Conservation (phyloP, 2,329 filamentous ascomycete genomes). For the Colletotrichum orchidophilum region DNA sequence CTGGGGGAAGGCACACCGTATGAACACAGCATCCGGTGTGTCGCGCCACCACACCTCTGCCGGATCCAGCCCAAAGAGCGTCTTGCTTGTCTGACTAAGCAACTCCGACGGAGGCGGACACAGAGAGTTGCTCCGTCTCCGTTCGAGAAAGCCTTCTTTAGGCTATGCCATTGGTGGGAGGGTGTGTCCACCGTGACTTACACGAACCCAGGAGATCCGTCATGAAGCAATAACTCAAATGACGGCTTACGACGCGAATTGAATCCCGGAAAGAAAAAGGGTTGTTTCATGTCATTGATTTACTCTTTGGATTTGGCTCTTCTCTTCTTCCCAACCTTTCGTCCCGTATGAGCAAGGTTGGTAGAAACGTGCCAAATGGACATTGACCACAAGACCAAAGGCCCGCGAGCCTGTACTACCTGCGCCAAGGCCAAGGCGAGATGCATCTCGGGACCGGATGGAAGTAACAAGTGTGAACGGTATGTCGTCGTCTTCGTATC, state of each 20-base stretch:
- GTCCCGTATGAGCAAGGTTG: not conserved
- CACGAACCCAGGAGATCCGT: slow-evolving; percentile 21
- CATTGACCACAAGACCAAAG: slow-evolving; percentile 42
- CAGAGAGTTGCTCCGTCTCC: slow-evolving; percentile 4
- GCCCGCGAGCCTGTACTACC: slow-evolving; percentile 59
- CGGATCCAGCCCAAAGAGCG: too few species aligned
- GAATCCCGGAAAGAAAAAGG: not conserved
- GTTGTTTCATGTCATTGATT: not conserved
- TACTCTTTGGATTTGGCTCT: not conserved
- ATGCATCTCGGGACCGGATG: slow-evolving; percentile 54
- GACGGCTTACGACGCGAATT: slow-evolving; percentile 22
- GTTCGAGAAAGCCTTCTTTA: not conserved
- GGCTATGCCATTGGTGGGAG: not conserved
- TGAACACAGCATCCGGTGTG: not conserved
- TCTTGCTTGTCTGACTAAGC: not conserved
- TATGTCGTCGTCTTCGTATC: slow-evolving; percentile 38
- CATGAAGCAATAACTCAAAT: slow-evolving; percentile 2
- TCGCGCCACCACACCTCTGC: not conserved
- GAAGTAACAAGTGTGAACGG: slow-evolving; percentile 57
- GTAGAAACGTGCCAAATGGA: slow-evolving; percentile 12
- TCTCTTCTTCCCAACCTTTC: not conserved
- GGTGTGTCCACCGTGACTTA: slow-evolving; percentile 23
- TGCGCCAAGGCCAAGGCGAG: slow-evolving; percentile 63
- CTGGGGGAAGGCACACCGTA: not conserved
- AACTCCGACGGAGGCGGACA: slow-evolving; percentile 30